These are phyloP conservation scores for Mycotypha africana DNA, from an alignment of 371 early-diverging fungal genomes.

Conservation along the genomic window DNA sequence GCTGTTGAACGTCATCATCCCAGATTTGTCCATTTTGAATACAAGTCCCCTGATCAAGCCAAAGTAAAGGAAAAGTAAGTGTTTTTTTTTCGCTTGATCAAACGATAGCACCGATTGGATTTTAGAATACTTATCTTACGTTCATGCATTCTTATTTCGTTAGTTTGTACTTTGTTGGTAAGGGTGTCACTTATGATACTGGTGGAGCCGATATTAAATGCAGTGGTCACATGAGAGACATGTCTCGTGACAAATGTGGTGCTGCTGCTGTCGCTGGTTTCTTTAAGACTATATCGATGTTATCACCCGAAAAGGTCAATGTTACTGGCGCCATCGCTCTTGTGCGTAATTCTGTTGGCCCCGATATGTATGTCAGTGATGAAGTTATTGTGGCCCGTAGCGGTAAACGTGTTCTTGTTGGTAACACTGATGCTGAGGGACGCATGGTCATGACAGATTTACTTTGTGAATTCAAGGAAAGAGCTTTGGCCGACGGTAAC, in stretches of 20 bases:
- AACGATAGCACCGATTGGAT: background rate
- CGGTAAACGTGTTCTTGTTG: slow-evolving; percentile 78
- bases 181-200: slow-evolving; percentile 90
- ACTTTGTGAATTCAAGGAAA: slow-evolving; percentile 72
- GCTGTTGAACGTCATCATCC: slow-evolving; percentile 73
- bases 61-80: slow-evolving; percentile 79
- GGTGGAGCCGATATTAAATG: slow-evolving; percentile 88
- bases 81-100: background rate
- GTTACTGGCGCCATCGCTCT: slow-evolving; percentile 69
- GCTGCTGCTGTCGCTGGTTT: slow-evolving; percentile 85
- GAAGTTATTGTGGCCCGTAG: slow-evolving; percentile 77
- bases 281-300: slow-evolving; percentile 61
- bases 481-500: slow-evolving; percentile 51
- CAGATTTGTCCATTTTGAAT: slow-evolving; percentile 75
- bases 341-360: slow-evolving; percentile 80
- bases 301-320: slow-evolving; percentile 64
- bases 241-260: slow-evolving; percentile 91
- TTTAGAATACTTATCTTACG: too few species aligned
- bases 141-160: background rate
- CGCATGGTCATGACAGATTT: slow-evolving; percentile 90
- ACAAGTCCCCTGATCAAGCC: slow-evolving; percentile 67
- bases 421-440: slow-evolving; percentile 91
- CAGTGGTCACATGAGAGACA: slow-evolving; percentile 78
- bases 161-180: slow-evolving; percentile 83
- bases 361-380: slow-evolving; percentile 78